Evolutionary conservation across 495 filamentous ascomycete species (phyloP), one percentile per base, ranked within the genome.

Genomic region (Penicillium antarcticum): DNA sequence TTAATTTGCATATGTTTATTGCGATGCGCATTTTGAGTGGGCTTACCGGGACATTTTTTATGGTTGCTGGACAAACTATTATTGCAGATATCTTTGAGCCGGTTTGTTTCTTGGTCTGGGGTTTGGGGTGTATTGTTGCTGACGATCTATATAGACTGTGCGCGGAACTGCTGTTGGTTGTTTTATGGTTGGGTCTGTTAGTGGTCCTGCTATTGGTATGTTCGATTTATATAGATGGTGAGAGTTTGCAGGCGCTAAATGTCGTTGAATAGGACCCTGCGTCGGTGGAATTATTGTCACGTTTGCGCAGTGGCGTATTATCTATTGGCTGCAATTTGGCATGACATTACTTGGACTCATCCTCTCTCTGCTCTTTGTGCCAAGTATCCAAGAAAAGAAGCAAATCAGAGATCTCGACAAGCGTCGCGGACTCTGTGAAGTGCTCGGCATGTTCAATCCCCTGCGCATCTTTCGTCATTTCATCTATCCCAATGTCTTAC

Each of bases 271-370:
- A 78, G 74, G 69, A 12, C 75, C 74, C 45, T 75, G 71, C 43
- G 65, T 76, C 39, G 73, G 72, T 21, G 72, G 73, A 23, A 70
- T 82, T 49, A 81, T 83, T 46, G 80, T 82, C 59, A 82, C 79
- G 14, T 84, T 75, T 51, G 55, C 69, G 12, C 61, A 66, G 29
- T 84, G 81, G 81, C 67, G 81, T 21, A 72, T 72, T 50, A 81
- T 82, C 52, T 82, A 80, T 69, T 82, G 81, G 80, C 65, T 81
- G 21, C 81, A 83, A 55, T 72, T 75, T 19, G 79, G 63, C 16
- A 72, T 84, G 54, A 68, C 72, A 3, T 71, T 65, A 32, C 57
- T 77, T 29, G 72, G 74, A 1, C 58, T 76, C 2, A 32, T 60
- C 7, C 48, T 74, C 0, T 69, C 73, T 2, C 14, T 72, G 11